A percentile compares a stretch with the other conserved stretches of the same genome.
Conservation (phyloP, 2,329 filamentous ascomycete genomes). For the Thermochaetoides dissita region DNA sequence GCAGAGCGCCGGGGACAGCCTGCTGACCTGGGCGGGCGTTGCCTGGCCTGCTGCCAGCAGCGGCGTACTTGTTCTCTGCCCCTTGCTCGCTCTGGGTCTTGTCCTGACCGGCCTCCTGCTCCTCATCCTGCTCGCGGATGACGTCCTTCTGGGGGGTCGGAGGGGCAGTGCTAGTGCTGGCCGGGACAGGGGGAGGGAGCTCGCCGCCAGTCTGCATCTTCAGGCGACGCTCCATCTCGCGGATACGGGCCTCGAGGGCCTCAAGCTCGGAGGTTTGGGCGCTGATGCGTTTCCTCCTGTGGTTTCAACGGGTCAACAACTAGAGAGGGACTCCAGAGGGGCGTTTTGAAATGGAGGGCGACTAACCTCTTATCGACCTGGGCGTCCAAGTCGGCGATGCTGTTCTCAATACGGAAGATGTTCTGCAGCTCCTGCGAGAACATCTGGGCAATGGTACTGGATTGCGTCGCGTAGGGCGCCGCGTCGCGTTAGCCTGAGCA, state of each 20-base stretch:
- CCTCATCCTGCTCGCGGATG: slow-evolving; percentile 14
- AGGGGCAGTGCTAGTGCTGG: slow-evolving; percentile 6
- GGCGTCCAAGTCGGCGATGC: slow-evolving; percentile 28
- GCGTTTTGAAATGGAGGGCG: slow-evolving; percentile 5
- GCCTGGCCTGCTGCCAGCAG: slow-evolving; percentile 34
- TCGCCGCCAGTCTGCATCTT: slow-evolving; percentile 22
- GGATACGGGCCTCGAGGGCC: slow-evolving; percentile 68
- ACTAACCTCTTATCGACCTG: slow-evolving; percentile 71
- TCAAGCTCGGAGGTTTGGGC: slow-evolving; percentile 68
- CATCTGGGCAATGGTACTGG: slow-evolving; percentile 71
- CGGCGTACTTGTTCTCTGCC: slow-evolving; percentile 23
- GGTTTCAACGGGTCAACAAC: slow-evolving; percentile 6
- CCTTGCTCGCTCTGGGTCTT: too few relatives aligned
- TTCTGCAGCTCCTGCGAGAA: slow-evolving; percentile 79
- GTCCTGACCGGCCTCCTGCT: slow-evolving; percentile 13
- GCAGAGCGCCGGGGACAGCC: slow-evolving; percentile 43
- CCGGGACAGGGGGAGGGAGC: slow-evolving; percentile 3
- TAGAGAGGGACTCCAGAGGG: neutral
- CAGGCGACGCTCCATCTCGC: slow-evolving; percentile 71
- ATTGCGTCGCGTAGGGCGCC: neutral
- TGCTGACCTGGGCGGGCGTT: slow-evolving; percentile 36
- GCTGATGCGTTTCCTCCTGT: slow-evolving; percentile 66
- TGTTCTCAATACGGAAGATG: slow-evolving; percentile 77
- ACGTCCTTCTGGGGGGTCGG: slow-evolving; percentile 18
- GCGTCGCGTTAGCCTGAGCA: neutral